A percentile compares a stretch with the other conserved stretches of the same genome.
Evolutionary conservation across 345 rosid genomes (phyloP).

Genomic region (Eutrema japonicum): DNA sequence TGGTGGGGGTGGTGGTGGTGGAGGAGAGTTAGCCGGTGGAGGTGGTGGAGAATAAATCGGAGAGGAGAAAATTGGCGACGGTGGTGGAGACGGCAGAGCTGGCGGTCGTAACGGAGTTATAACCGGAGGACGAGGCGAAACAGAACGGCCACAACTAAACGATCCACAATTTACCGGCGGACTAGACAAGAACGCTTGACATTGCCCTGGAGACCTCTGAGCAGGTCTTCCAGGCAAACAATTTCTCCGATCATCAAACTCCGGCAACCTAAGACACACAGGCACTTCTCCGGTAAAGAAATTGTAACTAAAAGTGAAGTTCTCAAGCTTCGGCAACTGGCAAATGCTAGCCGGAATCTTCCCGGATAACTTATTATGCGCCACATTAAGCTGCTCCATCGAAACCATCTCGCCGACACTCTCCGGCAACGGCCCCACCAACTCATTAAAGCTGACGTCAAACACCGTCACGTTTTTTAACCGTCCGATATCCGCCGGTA

Average conservation of each 20-base stretch:
- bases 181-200: slow-evolving; percentile 52
- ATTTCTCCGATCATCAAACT: slow-evolving; percentile 61
- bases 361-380: slow-evolving; percentile 68
- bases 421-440: slow-evolving; percentile 66
- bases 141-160: slow-evolving; percentile 70
- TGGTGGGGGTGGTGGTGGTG: slow-evolving; percentile 25
- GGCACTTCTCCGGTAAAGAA: slow-evolving; percentile 79
- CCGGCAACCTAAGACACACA: slow-evolving; percentile 52
- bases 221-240: slow-evolving; percentile 64
- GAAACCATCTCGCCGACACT: slow-evolving; percentile 60
- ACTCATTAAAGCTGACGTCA: slow-evolving; percentile 62
- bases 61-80: slow-evolving; percentile 41
- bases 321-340: slow-evolving; percentile 61
- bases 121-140: slow-evolving; percentile 62
- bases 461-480: slow-evolving; percentile 66
- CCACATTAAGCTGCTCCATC: slow-evolving; percentile 76
- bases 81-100: slow-evolving; percentile 57
- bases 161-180: slow-evolving; percentile 65
- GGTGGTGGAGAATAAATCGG: slow-evolving; percentile 46
- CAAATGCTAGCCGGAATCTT: slow-evolving; percentile 63
- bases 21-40: not conserved
- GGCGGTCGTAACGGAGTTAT: slow-evolving; percentile 72
- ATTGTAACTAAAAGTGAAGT: slow-evolving; percentile 67
- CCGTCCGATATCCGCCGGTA: slow-evolving; percentile 62
- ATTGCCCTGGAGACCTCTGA: slow-evolving; percentile 61